Evolutionary conservation across 805 yeast genomes (phyloP).

Genomic region (Starmera caribaea): DNA sequence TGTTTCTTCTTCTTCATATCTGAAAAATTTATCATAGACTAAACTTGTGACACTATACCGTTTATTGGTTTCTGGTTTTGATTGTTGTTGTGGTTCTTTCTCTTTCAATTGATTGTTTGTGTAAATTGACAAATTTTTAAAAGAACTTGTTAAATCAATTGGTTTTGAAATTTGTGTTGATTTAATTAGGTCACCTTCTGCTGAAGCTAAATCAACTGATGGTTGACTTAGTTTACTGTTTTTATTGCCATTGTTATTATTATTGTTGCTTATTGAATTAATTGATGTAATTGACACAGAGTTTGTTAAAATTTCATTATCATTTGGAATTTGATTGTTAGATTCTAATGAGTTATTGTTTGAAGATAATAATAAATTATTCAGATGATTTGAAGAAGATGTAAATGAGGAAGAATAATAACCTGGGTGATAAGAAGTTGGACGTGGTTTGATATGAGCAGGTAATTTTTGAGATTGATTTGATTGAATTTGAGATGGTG

Average conservation of each 20-base stretch:
- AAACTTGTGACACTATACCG: constrained; percentile 7
- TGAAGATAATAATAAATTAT: too few species aligned
- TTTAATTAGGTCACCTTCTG: constrained; percentile 27
- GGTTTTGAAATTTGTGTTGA: constrained; percentile 1
- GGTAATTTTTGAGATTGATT: constrained; percentile 18
- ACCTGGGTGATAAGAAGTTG: constrained; percentile 77
- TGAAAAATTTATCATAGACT: background rate
- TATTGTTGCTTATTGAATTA: too few species aligned
- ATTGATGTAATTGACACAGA: constrained; percentile 16
- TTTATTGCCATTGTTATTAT: too few species aligned
- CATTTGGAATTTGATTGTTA: background rate
- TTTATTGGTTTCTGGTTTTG: constrained; percentile 4
- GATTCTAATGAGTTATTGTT: constrained; percentile 23
- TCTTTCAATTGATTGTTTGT: constrained; percentile 3
- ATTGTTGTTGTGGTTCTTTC: constrained; percentile 13
- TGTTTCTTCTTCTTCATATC: background rate
- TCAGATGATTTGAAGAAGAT: too few species aligned
- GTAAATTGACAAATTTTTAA: background rate
- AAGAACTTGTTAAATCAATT: background rate
- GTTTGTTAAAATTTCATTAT: constrained; percentile 27
- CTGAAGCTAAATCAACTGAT: constrained; percentile 23
- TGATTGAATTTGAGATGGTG: constrained; percentile 6
- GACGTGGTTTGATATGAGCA: constrained; percentile 59
- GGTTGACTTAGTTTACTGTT: constrained; percentile 22
- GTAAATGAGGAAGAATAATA: constrained; percentile 22